Conservation (phyloP, 202 grass and related monocot species). For the Dendrocalamus latiflorus region DNA sequence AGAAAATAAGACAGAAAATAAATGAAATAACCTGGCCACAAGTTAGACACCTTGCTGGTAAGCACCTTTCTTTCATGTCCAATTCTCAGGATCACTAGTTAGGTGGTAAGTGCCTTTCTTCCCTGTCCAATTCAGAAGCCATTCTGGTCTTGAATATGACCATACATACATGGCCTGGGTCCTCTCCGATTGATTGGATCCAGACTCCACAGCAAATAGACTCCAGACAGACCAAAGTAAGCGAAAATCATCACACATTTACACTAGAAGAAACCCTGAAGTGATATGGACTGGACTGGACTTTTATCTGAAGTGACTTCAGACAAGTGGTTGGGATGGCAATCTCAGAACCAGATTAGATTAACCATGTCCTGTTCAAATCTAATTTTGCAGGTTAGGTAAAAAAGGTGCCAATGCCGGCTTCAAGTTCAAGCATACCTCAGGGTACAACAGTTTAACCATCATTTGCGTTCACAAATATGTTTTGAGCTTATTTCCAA, state of each 20-base stretch:
- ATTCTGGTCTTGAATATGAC: slow-evolving; percentile 11
- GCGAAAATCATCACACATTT: neutral
- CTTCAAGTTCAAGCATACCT: neutral
- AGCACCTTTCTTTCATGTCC: slow-evolving; percentile 9
- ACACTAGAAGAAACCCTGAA: neutral
- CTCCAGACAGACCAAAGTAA: neutral
- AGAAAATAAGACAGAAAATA: too few relatives aligned
- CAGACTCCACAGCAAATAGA: neutral
- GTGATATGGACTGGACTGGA: neutral
- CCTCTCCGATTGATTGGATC: neutral
- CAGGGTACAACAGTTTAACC: neutral
- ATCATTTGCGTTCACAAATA: neutral
- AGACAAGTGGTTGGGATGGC: neutral
- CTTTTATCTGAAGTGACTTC: neutral
- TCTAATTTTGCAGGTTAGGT: neutral
- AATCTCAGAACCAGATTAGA: neutral
- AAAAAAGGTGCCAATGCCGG: neutral
- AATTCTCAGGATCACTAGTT: neutral
- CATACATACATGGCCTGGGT: neutral
- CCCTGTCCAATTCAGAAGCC: slow-evolving; percentile 10
- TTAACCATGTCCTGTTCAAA: neutral
- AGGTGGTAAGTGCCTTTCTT: slow-evolving; percentile 11
- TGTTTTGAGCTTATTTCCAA: neutral
- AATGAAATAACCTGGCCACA: neutral
- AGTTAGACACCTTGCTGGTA: neutral